Percentiles rank a stretch among this genome's conserved stretches.
These are phyloP conservation scores for Platanthera guangdongensis DNA, from an alignment of 106 monocot genomes.

Conservation along the genomic window DNA sequence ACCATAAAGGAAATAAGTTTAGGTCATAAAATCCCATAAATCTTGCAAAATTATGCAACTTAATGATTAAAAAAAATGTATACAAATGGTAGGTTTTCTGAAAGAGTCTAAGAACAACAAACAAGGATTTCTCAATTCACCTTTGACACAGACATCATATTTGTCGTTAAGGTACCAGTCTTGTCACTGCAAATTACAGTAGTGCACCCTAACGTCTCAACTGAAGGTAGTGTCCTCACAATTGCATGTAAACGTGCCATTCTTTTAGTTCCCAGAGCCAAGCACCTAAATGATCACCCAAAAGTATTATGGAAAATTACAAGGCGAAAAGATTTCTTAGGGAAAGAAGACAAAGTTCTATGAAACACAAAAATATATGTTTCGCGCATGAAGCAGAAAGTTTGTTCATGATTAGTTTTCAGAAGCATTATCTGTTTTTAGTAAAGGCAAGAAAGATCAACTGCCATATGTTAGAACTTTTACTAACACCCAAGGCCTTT, in stretches of 20 bases:
- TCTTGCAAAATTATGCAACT: not conserved
- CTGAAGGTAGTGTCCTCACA: constrained; percentile 95
- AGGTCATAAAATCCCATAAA: not conserved
- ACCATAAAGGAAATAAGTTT: too few relatives aligned
- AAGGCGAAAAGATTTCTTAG: not conserved
- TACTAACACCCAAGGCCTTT: not conserved
- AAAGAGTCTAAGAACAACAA: not conserved
- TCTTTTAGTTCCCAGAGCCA: constrained; percentile 97
- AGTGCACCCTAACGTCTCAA: constrained; percentile 98
- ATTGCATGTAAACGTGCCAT: constrained; percentile 99
- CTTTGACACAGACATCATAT: constrained; percentile 99
- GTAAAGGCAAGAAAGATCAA: not conserved
- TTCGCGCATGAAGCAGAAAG: not conserved
- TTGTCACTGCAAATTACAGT: constrained; percentile 99
- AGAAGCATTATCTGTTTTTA: not conserved
- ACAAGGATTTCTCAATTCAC: constrained; percentile 19
- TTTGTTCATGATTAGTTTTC: not conserved
- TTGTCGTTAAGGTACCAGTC: constrained; percentile 96
- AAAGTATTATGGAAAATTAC: not conserved
- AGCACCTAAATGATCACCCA: constrained; percentile 51
- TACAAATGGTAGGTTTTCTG: not conserved
- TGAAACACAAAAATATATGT: not conserved
- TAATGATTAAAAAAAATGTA: not conserved
- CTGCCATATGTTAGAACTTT: not conserved
- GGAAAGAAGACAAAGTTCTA: not conserved